Percentiles rank a stretch among this genome's conserved stretches.
Evolutionary conservation across 2,329 filamentous ascomycete genomes (phyloP).

Genomic region (Shiraia bambusicola): DNA sequence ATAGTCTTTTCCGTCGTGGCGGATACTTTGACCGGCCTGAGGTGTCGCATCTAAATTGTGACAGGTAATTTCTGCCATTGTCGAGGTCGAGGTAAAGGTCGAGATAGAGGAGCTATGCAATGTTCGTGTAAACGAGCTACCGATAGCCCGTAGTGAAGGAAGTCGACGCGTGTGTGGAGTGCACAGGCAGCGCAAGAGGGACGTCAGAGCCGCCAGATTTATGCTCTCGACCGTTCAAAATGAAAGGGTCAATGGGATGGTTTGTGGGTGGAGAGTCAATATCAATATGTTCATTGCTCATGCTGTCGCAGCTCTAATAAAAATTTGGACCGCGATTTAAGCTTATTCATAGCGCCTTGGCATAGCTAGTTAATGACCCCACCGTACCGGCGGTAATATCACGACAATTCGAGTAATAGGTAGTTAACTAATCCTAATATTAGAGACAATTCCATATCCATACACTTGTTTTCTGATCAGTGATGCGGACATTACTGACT

Average conservation of each 20-base stretch:
- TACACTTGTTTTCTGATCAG: too few relatives aligned
- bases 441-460: too few relatives aligned
- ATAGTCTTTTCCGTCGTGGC: slow-evolving; percentile 56
- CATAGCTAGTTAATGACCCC: too few relatives aligned
- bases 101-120: slow-evolving; percentile 21
- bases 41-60: slow-evolving; percentile 33
- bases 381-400: too few relatives aligned
- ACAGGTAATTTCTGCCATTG: slow-evolving; percentile 13
- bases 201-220: slow-evolving; percentile 24
- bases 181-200: slow-evolving; percentile 21
- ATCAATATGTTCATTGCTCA: too few relatives aligned
- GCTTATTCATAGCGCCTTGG: slow-evolving; percentile 35
- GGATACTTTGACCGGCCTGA: slow-evolving; percentile 33
- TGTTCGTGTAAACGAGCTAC: slow-evolving; percentile 27
- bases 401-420: too few relatives aligned
- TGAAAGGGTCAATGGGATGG: neutral
- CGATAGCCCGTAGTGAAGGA: slow-evolving; percentile 23
- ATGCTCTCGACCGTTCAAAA: neutral
- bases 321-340: slow-evolving; percentile 29
- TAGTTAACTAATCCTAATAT: too few relatives aligned
- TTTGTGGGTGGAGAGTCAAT: neutral
- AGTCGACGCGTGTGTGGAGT: slow-evolving; percentile 18
- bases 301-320: slow-evolving; percentile 25
- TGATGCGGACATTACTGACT: too few relatives aligned
- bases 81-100: slow-evolving; percentile 14